Evolutionary conservation across 2,329 filamentous ascomycete species (phyloP).

Genomic region (Camptophora hylomeconis): DNA sequence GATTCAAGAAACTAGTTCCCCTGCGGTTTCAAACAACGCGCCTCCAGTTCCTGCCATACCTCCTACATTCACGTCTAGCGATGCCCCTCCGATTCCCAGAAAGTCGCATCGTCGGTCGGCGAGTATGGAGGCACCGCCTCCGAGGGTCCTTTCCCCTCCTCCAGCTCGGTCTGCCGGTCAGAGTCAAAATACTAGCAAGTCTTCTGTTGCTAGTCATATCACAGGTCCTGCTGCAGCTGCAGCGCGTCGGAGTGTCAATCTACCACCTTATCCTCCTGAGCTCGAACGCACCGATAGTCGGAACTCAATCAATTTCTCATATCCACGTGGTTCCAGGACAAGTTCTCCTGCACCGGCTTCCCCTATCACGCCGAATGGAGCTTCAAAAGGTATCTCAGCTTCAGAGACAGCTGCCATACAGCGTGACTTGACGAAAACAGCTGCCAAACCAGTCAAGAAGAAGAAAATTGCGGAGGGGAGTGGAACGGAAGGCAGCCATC

Average conservation of each 20-base stretch:
- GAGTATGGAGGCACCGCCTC: slow-evolving; percentile 36
- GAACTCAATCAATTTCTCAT: slow-evolving; percentile 36
- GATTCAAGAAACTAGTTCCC: slow-evolving; percentile 29
- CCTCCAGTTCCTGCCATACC: slow-evolving; percentile 70
- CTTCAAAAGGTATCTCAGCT: slow-evolving; percentile 15
- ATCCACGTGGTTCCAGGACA: slow-evolving; percentile 28
- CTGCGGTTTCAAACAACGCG: slow-evolving; percentile 33
- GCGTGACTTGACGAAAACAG: slow-evolving; percentile 16
- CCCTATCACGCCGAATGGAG: slow-evolving; percentile 5
- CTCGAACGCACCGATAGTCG: slow-evolving; percentile 27
- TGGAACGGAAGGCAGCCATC: slow-evolving; percentile 19
- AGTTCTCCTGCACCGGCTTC: slow-evolving; percentile 25
- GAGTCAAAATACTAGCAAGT: slow-evolving; percentile 28
- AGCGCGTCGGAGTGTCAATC: slow-evolving; percentile 18
- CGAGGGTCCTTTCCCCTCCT: slow-evolving; percentile 33
- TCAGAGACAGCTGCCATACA: slow-evolving; percentile 17
- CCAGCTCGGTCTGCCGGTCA: slow-evolving; percentile 24
- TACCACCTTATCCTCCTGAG: slow-evolving; percentile 11
- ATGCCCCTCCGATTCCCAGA: slow-evolving; percentile 13
- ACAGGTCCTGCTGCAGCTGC: slow-evolving; percentile 15
- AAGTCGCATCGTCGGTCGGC: slow-evolving; percentile 29
- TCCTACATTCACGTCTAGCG: slow-evolving; percentile 29
- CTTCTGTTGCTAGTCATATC: slow-evolving; percentile 2
- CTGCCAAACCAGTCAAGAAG: slow-evolving; percentile 20
- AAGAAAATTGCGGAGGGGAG: slow-evolving; percentile 18